Percentiles rank a stretch among this genome's conserved stretches.
Conservation (phyloP, 192 early-diverging fungal genomes). For the Linnemannia zychae region DNA sequence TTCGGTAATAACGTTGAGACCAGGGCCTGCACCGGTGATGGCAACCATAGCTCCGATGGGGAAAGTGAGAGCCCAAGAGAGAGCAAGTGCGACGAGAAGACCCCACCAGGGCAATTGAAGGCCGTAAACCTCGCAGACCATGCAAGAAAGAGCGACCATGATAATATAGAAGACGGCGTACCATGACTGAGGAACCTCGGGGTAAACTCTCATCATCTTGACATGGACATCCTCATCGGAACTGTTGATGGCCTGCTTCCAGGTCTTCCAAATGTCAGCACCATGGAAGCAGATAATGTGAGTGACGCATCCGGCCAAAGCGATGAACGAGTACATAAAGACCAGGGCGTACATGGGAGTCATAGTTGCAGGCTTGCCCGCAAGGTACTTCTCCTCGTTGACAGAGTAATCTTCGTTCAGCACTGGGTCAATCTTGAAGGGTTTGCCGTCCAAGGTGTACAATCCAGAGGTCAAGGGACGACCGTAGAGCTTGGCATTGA, state of each 20-base stretch:
- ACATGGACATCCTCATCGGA: constrained; percentile 48
- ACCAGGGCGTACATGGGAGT: constrained; percentile 61
- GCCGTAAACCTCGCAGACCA: constrained; percentile 34
- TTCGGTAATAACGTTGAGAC: constrained; percentile 70
- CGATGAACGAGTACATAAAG: constrained; percentile 64
- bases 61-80: constrained; percentile 57
- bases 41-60: constrained; percentile 70
- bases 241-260: not conserved
- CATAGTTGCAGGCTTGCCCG: constrained; percentile 60
- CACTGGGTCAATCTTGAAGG: not conserved
- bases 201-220: constrained; percentile 57
- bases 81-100: constrained; percentile 48
- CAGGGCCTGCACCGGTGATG: constrained; percentile 60
- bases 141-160: constrained; percentile 52
- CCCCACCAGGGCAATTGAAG: constrained; percentile 64
- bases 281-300: constrained; percentile 75
- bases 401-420: constrained; percentile 35
- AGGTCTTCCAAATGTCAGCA: constrained; percentile 63
- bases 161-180: constrained; percentile 58
- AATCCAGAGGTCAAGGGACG: constrained; percentile 27
- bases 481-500: constrained; percentile 17
- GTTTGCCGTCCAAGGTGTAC: constrained; percentile 6
- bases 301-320: constrained; percentile 58
- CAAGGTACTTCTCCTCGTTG: constrained; percentile 58
- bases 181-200: constrained; percentile 67